Evolutionary conservation across 768 basidiomycete species (phyloP).

Genomic region (Trametes cinnabarina): DNA sequence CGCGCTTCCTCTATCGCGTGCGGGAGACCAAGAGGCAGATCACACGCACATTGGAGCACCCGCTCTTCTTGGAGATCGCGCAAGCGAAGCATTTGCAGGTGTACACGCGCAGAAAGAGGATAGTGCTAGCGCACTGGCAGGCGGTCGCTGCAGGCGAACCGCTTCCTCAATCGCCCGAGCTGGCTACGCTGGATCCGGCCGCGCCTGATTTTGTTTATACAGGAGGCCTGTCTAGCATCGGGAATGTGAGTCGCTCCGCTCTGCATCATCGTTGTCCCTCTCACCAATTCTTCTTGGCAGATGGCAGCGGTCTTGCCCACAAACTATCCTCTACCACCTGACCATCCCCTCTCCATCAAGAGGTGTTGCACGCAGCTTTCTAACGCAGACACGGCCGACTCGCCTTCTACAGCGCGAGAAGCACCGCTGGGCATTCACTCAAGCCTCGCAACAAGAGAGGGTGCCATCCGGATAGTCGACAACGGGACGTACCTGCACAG

Average conservation of each 20-base stretch:
- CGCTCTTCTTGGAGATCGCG: conserved; percentile 46
- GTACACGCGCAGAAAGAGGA: conserved; percentile 19
- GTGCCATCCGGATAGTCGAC: conserved; percentile 16
- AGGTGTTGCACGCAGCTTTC: no score
- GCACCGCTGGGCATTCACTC: not conserved
- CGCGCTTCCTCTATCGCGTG: conserved; percentile 48
- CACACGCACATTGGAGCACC: conserved; percentile 36
- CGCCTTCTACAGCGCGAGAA: no score
- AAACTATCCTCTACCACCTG: conserved; percentile 17
- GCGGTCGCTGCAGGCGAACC: conserved; percentile 6
- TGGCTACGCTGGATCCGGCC: not conserved
- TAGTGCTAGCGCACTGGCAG: conserved; percentile 24
- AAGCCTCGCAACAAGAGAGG: not conserved
- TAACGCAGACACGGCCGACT: not conserved
- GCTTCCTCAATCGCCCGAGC: not conserved
- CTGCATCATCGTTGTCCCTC: not conserved
- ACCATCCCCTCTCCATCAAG: conserved; percentile 6
- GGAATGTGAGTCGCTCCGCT: conserved; percentile 17
- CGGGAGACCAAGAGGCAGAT: conserved; percentile 38
- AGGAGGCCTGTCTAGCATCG: conserved; percentile 26
- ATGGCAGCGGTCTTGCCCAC: conserved; percentile 17
- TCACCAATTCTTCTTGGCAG: not conserved
- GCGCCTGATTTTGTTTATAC: conserved; percentile 21
- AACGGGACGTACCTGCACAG: conserved; percentile 32
- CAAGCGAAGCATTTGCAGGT: conserved; percentile 21